Base-by-base conservation (phyloP, 2,329 filamentous ascomycete species). In the Aureobasidium namibiae region DNA sequence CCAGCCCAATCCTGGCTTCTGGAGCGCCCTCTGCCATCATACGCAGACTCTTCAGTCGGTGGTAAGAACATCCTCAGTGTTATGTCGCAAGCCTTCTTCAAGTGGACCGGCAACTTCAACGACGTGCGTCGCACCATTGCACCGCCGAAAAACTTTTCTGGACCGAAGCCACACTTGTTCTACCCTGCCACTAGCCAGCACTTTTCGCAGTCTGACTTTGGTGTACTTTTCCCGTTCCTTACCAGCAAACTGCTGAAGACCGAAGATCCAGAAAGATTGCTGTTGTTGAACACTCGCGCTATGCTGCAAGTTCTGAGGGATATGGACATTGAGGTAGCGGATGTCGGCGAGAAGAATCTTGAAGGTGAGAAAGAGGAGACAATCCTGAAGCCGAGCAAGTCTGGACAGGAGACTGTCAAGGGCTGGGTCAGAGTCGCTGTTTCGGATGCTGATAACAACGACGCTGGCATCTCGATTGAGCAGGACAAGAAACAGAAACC, bases 271-370 rank as follows among this genome's bases (percentile, higher is more conserved):
- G 68, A 96, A 75, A 52, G 90, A 86, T 69, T 96, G 83, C 73
- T 96, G 81, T 68, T 94, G 74, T 77, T 99, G 84, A 74, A 97
- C 85, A 41, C 90, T 82, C 62, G 96, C 73, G 62, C 96, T 80
- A 66, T 96, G 72, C 73, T 96, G 85, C 67, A 97, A 76, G 63
- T 89, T 79, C 71, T 89, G 41, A 67, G 77, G n/a, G 71, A 78
- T 33, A 66, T 65, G 13, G 72, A 73, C 0, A 65, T 73, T 1
- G 71, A 76, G 61, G 71, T 80, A 3, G 74, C 74, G 13, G 63
- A 67, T n/a, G 74, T 72, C 3, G 74, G 72, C 36, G 66, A 66
- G 4, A 60, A 66, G 18, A 76, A 78, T 60, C 53, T 69, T 36
- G 76, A 78, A 52, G 66, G 76, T 4, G 65, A 67, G 5, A 68